These are phyloP conservation scores for Stenocarpella maydis DNA, from an alignment of 2,329 filamentous ascomycete species.

Conservation along the genomic window DNA sequence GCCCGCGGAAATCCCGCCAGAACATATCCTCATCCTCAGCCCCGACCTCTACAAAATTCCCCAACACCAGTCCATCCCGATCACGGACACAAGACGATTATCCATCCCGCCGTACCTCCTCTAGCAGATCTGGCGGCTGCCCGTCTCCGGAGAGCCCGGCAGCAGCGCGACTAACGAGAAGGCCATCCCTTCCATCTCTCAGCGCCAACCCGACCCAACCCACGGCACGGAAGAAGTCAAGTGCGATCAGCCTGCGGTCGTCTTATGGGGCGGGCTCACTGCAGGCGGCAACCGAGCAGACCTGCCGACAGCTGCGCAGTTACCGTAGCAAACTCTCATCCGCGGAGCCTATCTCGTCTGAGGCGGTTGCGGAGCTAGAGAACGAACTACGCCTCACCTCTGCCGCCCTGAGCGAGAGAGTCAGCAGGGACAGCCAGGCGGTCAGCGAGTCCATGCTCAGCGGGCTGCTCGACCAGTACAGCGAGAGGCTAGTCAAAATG, in stretches of 20 bases:
- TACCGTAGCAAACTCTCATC: conserved; percentile 71
- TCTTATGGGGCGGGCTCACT: conserved; percentile 59
- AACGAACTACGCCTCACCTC: conserved; percentile 70
- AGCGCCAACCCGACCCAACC: conserved; percentile 43
- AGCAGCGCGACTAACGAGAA: conserved; percentile 54
- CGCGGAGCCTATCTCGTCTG: conserved; percentile 62
- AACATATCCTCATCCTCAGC: conserved; percentile 49
- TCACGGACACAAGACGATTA: conserved; percentile 48
- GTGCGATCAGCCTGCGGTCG: conserved; percentile 54
- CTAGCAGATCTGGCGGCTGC: conserved; percentile 54
- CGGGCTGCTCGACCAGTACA: conserved; percentile 78
- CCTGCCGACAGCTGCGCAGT: conserved; percentile 67
- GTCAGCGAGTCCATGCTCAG: conserved; percentile 67
- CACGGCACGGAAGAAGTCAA: conserved; percentile 56
- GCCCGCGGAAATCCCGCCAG: conserved; percentile 63
- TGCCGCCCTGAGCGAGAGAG: conserved; percentile 66
- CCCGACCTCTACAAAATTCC: conserved; percentile 43
- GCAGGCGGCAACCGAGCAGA: conserved; percentile 70
- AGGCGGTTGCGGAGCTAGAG: conserved; percentile 68
- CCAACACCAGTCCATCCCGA: conserved; percentile 50
- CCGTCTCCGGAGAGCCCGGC: conserved; percentile 53
- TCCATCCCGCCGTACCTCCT: conserved; percentile 57
- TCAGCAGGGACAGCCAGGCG: conserved; percentile 58
- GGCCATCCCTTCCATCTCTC: conserved; percentile 64
- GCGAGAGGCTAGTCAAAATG: conserved; percentile 73